Conservation (phyloP, 257 asterid genomes). For the Solanum corneliomulleri region DNA sequence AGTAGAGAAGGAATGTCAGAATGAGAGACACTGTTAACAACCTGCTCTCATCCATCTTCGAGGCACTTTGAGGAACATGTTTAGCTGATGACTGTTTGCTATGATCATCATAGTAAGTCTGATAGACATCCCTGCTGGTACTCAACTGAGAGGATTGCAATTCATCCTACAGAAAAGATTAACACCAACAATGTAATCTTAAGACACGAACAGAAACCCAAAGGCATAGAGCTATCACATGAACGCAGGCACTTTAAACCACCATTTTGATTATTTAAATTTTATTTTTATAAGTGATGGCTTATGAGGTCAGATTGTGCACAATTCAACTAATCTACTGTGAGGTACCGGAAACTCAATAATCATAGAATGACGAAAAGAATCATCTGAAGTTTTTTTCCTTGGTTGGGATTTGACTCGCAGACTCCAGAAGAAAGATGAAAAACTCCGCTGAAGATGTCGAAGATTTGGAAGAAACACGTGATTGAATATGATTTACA, state of each 20-base stretch:
- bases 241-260: not conserved
- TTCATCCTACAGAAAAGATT: conserved; percentile 36
- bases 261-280: not conserved
- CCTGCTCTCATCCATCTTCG: conserved; percentile 40
- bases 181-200: not conserved
- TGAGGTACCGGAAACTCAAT: not conserved
- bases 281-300: not conserved
- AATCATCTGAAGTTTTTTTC: not conserved
- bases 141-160: conserved; percentile 27
- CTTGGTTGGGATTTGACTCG: not conserved
- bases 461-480: not conserved
- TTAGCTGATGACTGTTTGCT: conserved; percentile 24
- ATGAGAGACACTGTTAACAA: not conserved
- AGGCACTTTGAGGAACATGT: conserved; percentile 29
- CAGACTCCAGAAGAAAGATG: not conserved
- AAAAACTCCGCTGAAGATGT: not conserved
- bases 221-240: not conserved
- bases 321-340: not conserved
- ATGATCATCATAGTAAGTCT: conserved; percentile 34
- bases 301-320: not conserved
- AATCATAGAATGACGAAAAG: not conserved
- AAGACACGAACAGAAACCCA: not conserved
- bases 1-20: not conserved
- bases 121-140: conserved; percentile 24
- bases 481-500: not conserved